phyloP scores from a whole-genome alignment of 176 grass and related monocot genomes.

The Hsuehochloa calcarea region DNA sequence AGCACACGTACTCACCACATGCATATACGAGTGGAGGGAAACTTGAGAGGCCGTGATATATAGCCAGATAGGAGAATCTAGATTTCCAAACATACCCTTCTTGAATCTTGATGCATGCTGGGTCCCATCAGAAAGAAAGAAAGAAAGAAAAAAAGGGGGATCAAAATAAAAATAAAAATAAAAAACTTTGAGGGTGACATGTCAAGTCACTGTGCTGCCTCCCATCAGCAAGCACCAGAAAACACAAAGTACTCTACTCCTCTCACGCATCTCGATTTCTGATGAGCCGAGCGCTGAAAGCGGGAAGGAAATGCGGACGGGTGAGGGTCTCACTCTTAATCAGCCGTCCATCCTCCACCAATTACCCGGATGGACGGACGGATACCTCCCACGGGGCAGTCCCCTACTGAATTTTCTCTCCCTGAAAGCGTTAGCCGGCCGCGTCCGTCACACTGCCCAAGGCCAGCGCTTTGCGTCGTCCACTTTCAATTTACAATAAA shows the following conservation, averaged over 20 bases:
- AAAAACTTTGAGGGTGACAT: background rate
- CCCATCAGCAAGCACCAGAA: slow-evolving; percentile 60
- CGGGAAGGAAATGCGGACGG: too few relatives aligned
- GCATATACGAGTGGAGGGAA: too few relatives aligned
- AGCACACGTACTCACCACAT: too few relatives aligned
- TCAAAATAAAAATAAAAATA: too few relatives aligned
- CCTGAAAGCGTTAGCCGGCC: slow-evolving; percentile 47
- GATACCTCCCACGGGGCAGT: too few relatives aligned
- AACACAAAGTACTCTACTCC: background rate
- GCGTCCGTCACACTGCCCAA: slow-evolving; percentile 53
- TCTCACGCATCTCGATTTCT: slow-evolving; percentile 24
- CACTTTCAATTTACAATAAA: background rate
- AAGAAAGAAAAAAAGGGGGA: background rate
- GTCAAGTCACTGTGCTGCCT: slow-evolving; percentile 20
- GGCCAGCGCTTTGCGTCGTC: slow-evolving; percentile 10
- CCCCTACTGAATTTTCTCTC: too few relatives aligned
- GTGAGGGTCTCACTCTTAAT: too few relatives aligned
- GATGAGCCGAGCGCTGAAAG: slow-evolving; percentile 48
- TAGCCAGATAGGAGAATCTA: too few relatives aligned
- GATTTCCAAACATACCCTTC: too few relatives aligned
- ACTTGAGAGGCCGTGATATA: too few relatives aligned
- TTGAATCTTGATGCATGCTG: background rate
- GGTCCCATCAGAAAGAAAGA: background rate
- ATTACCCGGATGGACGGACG: too few relatives aligned
- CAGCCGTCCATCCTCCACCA: too few relatives aligned